Conservation (phyloP, 2,329 filamentous ascomycete genomes). For the Esteya vermicola region DNA sequence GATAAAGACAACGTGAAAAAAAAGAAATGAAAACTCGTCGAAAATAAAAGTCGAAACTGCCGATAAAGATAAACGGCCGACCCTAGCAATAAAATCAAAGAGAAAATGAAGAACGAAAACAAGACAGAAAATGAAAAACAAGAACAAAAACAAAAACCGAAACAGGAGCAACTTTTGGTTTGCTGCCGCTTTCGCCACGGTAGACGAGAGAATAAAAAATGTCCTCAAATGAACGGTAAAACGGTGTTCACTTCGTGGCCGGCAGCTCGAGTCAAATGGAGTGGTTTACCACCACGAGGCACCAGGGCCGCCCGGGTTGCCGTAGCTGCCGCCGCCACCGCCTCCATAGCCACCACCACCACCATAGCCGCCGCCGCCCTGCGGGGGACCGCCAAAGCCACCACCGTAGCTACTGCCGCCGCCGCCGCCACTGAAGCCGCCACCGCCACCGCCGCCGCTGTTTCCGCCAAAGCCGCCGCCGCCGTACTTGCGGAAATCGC, state of each 20-base stretch:
- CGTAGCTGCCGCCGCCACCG: constrained; percentile 31
- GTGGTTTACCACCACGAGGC: constrained; percentile 52
- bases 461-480: constrained; percentile 38
- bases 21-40: constrained; percentile 1
- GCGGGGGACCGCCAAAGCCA: constrained; percentile 20
- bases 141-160: constrained; percentile 9
- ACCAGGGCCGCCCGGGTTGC: constrained; percentile 50
- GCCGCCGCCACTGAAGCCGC: constrained; percentile 22
- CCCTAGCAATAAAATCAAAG: constrained; percentile 7
- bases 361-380: constrained; percentile 21
- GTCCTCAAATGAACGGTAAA: background rate
- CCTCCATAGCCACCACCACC: constrained; percentile 18
- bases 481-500: constrained; percentile 77
- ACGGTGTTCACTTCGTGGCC: too few species aligned
- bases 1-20: constrained; percentile 7
- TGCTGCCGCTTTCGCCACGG: background rate
- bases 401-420: constrained; percentile 29
- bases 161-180: too few species aligned
- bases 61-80: constrained; percentile 6
- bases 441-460: constrained; percentile 40
- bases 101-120: constrained; percentile 5
- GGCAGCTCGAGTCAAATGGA: too few species aligned
- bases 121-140: constrained; percentile 9
- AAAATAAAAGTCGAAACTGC: constrained; percentile 6
- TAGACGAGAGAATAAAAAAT: background rate